Conservation (phyloP, 129 eudicot species). For the Erigeron canadensis region DNA sequence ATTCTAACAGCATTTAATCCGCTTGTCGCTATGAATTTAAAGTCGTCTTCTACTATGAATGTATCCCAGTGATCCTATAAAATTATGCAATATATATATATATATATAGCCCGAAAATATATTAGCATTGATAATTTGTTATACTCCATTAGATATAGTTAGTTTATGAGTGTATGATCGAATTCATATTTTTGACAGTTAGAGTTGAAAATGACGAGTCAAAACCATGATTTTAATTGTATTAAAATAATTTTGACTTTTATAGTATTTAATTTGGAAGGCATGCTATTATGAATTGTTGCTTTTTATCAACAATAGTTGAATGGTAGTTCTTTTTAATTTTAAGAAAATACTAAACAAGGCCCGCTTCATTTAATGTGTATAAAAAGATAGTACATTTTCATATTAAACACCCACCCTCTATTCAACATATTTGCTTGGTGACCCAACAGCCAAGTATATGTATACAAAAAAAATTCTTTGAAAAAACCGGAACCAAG, state of each 20-base stretch:
- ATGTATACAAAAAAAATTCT: too few species aligned
- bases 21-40: slow-evolving; percentile 49
- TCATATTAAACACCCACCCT: too few species aligned
- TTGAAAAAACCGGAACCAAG: too few species aligned
- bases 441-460: too few species aligned
- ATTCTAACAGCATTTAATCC: slow-evolving; percentile 70
- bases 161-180: neutral
- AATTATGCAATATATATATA: neutral
- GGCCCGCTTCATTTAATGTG: too few species aligned
- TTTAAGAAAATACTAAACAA: too few species aligned
- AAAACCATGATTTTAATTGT: neutral
- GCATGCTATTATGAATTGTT: neutral
- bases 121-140: neutral
- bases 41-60: slow-evolving; percentile 64
- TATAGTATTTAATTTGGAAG: slow-evolving; percentile 12
- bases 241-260: neutral
- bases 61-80: slow-evolving; percentile 65
- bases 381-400: too few species aligned
- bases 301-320: neutral
- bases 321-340: too few species aligned
- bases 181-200: neutral
- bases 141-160: too few species aligned
- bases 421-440: neutral
- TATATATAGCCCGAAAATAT: neutral
- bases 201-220: neutral